These are phyloP conservation scores for Monosporozyma yasuniensis DNA, from an alignment of 805 yeast species.

Conservation along the genomic window DNA sequence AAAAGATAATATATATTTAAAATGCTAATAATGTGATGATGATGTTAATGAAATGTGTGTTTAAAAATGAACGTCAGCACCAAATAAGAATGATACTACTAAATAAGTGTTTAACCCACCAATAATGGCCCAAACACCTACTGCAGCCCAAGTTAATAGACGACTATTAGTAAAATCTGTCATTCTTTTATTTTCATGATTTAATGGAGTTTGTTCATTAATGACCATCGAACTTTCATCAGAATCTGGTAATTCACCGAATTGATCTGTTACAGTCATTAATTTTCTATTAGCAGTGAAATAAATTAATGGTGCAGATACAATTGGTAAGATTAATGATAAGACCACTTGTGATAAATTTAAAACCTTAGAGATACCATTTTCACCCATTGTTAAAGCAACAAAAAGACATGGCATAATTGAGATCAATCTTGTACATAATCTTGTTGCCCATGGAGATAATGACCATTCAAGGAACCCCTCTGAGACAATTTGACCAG, in stretches of 20 bases:
- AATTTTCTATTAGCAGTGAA: slow-evolving; percentile 63
- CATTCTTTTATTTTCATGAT: slow-evolving; percentile 18
- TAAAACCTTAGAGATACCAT: slow-evolving; percentile 65
- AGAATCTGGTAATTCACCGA: slow-evolving; percentile 3
- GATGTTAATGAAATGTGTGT: background rate
- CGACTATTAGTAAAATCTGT: slow-evolving; percentile 66
- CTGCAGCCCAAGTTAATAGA: slow-evolving; percentile 43
- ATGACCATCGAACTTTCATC: slow-evolving; percentile 4
- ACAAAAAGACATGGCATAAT: slow-evolving; percentile 77
- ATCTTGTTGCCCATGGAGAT: slow-evolving; percentile 72
- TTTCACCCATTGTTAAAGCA: slow-evolving; percentile 65
- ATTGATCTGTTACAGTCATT: slow-evolving; percentile 45
- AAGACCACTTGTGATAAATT: slow-evolving; percentile 79
- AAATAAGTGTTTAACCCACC: slow-evolving; percentile 65
- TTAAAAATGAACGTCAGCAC: slow-evolving; percentile 44
- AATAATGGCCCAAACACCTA: slow-evolving; percentile 60
- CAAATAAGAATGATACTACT: slow-evolving; percentile 41
- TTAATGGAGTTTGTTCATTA: slow-evolving; percentile 26
- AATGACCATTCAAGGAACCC: slow-evolving; percentile 77
- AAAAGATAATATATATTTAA: background rate
- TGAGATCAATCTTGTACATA: slow-evolving; percentile 75
- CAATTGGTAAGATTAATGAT: slow-evolving; percentile 73
- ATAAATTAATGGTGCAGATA: slow-evolving; percentile 78
- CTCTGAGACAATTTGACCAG: slow-evolving; percentile 90
- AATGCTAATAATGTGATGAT: background rate